Conservation (phyloP, 805 yeast genomes). For the Zygosaccharomyces pseudorouxii region DNA sequence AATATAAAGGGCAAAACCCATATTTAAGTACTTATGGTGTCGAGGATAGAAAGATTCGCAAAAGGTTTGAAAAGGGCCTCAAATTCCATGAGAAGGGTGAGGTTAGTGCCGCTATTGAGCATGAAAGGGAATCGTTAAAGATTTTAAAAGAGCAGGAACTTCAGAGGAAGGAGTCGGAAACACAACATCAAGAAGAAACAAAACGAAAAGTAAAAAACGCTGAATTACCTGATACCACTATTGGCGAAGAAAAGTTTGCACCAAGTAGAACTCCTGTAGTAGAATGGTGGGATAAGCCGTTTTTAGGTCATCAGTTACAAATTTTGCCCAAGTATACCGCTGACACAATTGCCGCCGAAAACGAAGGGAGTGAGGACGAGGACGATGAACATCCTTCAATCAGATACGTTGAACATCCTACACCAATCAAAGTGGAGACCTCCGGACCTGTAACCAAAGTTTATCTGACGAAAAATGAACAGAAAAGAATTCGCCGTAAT, state of each 20-base stretch:
- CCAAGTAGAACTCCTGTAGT: constrained; percentile 51
- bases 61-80: constrained; percentile 18
- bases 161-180: constrained; percentile 32
- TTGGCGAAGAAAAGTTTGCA: constrained; percentile 55
- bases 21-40: constrained; percentile 20
- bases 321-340: constrained; percentile 38
- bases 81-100: constrained; percentile 57
- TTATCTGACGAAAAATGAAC: constrained; percentile 70
- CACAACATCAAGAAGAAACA: constrained; percentile 24
- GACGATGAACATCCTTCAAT: constrained; percentile 48
- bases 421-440: constrained; percentile 51
- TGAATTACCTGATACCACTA: constrained; percentile 43
- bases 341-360: constrained; percentile 24
- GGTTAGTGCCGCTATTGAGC: constrained; percentile 15
- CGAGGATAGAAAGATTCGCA: constrained; percentile 8
- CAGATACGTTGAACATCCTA: constrained; percentile 78
- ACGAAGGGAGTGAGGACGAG: constrained; percentile 29
- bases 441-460: constrained; percentile 44
- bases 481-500: constrained; percentile 66
- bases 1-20: constrained; percentile 28
- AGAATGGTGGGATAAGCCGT: constrained; percentile 89
- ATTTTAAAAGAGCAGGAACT: constrained; percentile 5
- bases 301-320: constrained; percentile 37
- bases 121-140: constrained; percentile 12
- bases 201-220: constrained; percentile 37